These are phyloP conservation scores for Inga laurina DNA, from an alignment of 306 rosid species.

Conservation along the genomic window DNA sequence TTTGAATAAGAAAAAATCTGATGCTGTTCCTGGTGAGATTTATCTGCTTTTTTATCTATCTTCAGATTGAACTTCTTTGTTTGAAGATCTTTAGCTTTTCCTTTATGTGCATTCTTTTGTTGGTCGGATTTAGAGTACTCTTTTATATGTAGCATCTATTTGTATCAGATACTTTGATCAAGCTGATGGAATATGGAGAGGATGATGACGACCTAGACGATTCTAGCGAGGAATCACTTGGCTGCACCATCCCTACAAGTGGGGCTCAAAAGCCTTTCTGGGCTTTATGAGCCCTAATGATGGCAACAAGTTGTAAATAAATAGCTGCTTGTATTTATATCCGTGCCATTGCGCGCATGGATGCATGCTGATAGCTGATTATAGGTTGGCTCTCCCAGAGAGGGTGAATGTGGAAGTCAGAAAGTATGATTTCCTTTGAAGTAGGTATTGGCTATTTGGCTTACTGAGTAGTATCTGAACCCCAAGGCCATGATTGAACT, in stretches of 20 bases:
- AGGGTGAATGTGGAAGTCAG: slow-evolving; percentile 6
- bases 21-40: slow-evolving; percentile 73
- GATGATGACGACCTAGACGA: slow-evolving; percentile 85
- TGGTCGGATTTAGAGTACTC: slow-evolving; percentile 18
- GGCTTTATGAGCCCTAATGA: slow-evolving; percentile 61
- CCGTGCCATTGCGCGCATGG: slow-evolving; percentile 8
- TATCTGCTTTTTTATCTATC: slow-evolving; percentile 14
- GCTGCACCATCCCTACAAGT: slow-evolving; percentile 29
- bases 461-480: slow-evolving; percentile 26
- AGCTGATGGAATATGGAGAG: slow-evolving; percentile 96
- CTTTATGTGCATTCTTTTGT: neutral
- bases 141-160: slow-evolving; percentile 14
- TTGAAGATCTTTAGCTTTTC: slow-evolving; percentile 11
- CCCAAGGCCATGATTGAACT: slow-evolving; percentile 13
- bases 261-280: slow-evolving; percentile 81
- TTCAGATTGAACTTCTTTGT: slow-evolving; percentile 10
- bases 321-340: neutral
- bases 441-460: slow-evolving; percentile 7
- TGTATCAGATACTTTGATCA: slow-evolving; percentile 79
- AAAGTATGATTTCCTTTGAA: slow-evolving; percentile 26
- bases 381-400: slow-evolving; percentile 4
- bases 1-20: slow-evolving; percentile 42
- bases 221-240: slow-evolving; percentile 45
- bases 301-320: slow-evolving; percentile 34
- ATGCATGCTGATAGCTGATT: slow-evolving; percentile 25